These are phyloP conservation scores for Corynespora cassiicola DNA, from an alignment of 2,329 filamentous ascomycete genomes.

Conservation along the genomic window DNA sequence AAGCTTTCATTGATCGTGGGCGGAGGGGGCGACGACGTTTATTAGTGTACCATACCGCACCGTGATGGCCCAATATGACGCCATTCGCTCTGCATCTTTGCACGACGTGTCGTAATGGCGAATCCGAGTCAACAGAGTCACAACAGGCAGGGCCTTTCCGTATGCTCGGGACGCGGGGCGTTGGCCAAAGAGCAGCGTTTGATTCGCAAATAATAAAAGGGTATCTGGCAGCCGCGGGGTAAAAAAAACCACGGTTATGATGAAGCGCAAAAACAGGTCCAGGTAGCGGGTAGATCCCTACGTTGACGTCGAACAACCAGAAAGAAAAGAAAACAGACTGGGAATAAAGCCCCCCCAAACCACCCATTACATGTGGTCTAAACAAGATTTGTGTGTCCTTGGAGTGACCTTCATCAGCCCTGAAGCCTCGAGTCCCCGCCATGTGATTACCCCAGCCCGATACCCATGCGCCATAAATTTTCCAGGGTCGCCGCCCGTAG, in stretches of 20 bases:
- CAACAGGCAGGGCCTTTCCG: not conserved
- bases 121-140: not conserved
- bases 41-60: slow-evolving; percentile 1
- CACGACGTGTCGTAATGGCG: not conserved
- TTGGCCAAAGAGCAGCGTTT: slow-evolving; percentile 1
- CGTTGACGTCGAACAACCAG: too few species aligned
- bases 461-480: slow-evolving; percentile 11
- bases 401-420: too few species aligned
- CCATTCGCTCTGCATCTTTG: slow-evolving; percentile 15
- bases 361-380: too few species aligned
- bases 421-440: not conserved
- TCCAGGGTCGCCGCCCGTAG: not conserved
- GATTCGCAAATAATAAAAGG: not conserved
- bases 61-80: slow-evolving; percentile 22
- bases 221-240: too few species aligned
- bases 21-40: too few species aligned
- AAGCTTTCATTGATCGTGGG: slow-evolving; percentile 4
- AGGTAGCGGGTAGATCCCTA: too few species aligned
- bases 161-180: slow-evolving; percentile 1
- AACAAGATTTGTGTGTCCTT: too few species aligned
- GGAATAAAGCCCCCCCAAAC: too few species aligned
- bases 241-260: not conserved
- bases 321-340: too few species aligned
- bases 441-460: not conserved
- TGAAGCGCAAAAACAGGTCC: not conserved